phyloP scores from a whole-genome alignment of 176 grass and related monocot species.

The Bonia amplexicaulis region DNA sequence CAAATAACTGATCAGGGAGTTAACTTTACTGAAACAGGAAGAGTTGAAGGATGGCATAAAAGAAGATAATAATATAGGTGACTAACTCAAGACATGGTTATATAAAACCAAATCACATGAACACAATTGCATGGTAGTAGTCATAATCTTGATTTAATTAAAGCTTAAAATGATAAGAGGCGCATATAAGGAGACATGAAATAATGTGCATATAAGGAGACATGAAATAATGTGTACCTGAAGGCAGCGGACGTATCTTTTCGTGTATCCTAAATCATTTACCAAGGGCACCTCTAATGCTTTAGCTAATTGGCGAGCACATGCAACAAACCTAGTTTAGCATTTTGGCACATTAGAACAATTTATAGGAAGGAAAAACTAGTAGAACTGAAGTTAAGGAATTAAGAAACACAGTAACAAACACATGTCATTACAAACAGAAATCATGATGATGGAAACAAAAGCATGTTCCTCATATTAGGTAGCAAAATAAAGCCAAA shows the following conservation, averaged over 20 bases:
- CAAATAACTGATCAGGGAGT: not conserved
- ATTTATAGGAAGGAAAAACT: not conserved
- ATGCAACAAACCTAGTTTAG: constrained; percentile 76
- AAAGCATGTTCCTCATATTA: not conserved
- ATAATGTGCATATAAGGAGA: not conserved
- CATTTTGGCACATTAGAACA: constrained; percentile 16
- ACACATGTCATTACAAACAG: not conserved
- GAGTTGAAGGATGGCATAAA: not conserved
- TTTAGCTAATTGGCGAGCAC: constrained; percentile 81
- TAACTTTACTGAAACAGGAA: not conserved
- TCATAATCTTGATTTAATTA: not conserved
- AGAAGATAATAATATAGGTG: not conserved
- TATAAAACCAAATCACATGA: not conserved
- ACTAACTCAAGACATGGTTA: not conserved
- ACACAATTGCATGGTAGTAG: constrained; percentile 1
- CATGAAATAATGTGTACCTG: constrained; percentile 45
- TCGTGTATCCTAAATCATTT: constrained; percentile 98
- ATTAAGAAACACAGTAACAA: not conserved
- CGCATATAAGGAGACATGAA: not conserved
- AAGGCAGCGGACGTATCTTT: constrained; percentile 97
- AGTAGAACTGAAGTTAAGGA: not conserved
- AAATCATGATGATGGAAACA: not conserved
- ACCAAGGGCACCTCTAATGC: constrained; percentile 92
- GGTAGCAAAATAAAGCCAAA: not conserved
- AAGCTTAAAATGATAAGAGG: not conserved